Evolutionary conservation across 768 basidiomycete species (phyloP), one percentile per base, ranked within the genome.

Genomic region (Pleurotus djamor): DNA sequence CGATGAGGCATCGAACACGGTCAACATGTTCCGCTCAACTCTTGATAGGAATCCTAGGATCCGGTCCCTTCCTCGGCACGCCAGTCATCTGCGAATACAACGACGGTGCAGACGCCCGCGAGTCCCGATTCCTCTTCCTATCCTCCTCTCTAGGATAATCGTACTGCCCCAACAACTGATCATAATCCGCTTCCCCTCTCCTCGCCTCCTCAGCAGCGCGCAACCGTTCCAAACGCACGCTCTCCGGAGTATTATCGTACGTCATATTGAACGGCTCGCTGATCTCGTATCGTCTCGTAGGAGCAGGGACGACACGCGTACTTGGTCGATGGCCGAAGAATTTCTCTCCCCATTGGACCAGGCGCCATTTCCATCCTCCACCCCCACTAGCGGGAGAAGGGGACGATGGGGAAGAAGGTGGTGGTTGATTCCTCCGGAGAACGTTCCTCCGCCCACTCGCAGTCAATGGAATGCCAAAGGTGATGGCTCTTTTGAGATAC

Each of bases 31-130:
- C 21, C 21, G 21, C 21, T 33, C 32, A 55, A 38, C 63, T 73
- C 72, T 72, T 77, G 63, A 82, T 72, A 9, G 84, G 84, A 69
- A 82, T 79, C 48, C 82, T 77, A 8, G 85, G 80, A 60, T 83
- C 81, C 3, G 87, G 82, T n/a, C 75, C 79, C n/a, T 75, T 76
- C 33, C 78, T 81, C 54, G 84, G 83, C 48, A 77, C 65, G 52
- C 89, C 87, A 44, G 83, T 86, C 60, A 82, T 64, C 67, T 84
- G 81, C 50, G 86, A 81, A 68, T 85, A 88, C 16, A 86, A 63
- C 51, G 85, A 87, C 10, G 74, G 75, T 32, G 75, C 71, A 12
- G 78, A 76, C 58, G 80, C 56, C 61, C 71, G 71, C 51, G 72
- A 68, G 52, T 45, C 57, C 52, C 68, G 60, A 44, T 57, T 47